Conservation (phyloP, 352 stramenopile genomes). For the Phytopythium aichiense region DNA sequence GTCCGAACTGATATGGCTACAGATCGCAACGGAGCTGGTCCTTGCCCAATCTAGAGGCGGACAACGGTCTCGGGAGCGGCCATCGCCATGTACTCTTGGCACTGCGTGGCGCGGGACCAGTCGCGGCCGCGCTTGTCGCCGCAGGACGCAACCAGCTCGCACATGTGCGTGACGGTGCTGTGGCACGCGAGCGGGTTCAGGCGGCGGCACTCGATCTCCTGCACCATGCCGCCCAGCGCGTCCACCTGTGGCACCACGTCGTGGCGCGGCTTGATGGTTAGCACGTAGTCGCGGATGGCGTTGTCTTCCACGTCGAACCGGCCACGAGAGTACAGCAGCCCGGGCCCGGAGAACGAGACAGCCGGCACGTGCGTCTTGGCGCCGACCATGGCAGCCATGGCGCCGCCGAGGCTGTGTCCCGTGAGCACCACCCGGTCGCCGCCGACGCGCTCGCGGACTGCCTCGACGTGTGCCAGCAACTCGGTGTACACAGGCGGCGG, state of each 20-base stretch:
- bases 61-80: background rate
- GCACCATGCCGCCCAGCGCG: slow-evolving; percentile 79
- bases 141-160: slow-evolving; percentile 77
- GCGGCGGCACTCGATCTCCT: slow-evolving; percentile 82
- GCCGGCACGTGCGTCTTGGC: slow-evolving; percentile 76
- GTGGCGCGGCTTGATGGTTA: slow-evolving; percentile 77
- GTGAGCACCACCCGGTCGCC: slow-evolving; percentile 71
- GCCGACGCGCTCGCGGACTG: slow-evolving; percentile 59
- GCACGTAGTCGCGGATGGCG: slow-evolving; percentile 80
- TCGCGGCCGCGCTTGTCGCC: slow-evolving; percentile 75
- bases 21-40: background rate
- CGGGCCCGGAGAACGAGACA: slow-evolving; percentile 79
- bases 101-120: slow-evolving; percentile 74
- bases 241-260: slow-evolving; percentile 84
- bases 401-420: slow-evolving; percentile 77
- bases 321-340: slow-evolving; percentile 73
- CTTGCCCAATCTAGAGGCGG: background rate
- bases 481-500: slow-evolving; percentile 74
- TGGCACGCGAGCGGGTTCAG: slow-evolving; percentile 79
- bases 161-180: slow-evolving; percentile 81
- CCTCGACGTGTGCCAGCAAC: slow-evolving; percentile 57
- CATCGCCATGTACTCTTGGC: slow-evolving; percentile 50
- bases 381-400: slow-evolving; percentile 84
- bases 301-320: slow-evolving; percentile 68
- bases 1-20: slow-evolving; percentile 1